Evolutionary conservation across 2,329 filamentous ascomycete species (phyloP).

Genomic region (Microsporum ferrugineum): DNA sequence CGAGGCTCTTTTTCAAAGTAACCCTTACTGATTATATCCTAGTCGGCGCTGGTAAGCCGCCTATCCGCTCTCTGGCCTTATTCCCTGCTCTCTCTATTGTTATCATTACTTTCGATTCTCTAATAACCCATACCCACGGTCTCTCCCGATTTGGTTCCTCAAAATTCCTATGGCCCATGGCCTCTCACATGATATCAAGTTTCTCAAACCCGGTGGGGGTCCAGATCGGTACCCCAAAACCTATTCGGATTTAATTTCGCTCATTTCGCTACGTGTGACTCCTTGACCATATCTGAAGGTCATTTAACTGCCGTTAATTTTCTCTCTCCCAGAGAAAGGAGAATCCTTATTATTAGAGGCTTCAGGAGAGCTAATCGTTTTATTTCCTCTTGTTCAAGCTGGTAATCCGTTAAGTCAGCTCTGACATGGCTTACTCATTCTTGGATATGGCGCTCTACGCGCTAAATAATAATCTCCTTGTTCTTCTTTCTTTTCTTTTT

Average conservation of each 20-base stretch:
- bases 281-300: neutral
- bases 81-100: neutral
- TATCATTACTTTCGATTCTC: neutral
- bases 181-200: constrained; percentile 1
- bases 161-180: neutral
- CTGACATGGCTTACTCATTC: neutral
- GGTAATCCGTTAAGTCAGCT: neutral
- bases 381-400: neutral
- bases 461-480: neutral
- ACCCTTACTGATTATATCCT: constrained; percentile 13
- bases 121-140: neutral
- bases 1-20: neutral
- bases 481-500: neutral
- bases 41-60: constrained; percentile 31
- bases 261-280: neutral
- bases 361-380: neutral
- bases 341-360: neutral
- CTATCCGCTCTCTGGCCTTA: neutral
- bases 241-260: constrained; percentile 1
- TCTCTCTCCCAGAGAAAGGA: neutral
- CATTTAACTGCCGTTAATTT: neutral
- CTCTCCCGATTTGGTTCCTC: neutral
- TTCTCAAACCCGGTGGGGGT: neutral
- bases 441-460: constrained; percentile 2
- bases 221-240: neutral